Percentiles rank a stretch among this genome's conserved stretches.
phyloP scores from a whole-genome alignment of 208 protist genomes.

The Trypanosoma mega region DNA sequence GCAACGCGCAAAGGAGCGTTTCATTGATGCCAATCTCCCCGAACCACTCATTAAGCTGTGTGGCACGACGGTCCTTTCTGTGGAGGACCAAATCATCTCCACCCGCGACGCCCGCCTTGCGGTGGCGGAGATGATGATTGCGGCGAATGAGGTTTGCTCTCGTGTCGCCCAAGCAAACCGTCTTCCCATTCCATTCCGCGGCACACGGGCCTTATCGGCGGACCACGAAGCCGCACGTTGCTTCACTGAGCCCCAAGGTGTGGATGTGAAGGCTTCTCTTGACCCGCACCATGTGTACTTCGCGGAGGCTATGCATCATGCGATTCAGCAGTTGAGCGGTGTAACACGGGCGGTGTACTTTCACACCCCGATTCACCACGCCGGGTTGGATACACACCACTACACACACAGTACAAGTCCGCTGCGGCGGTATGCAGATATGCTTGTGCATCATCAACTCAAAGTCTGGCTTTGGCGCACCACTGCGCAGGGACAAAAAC shows the following conservation, averaged over 20 bases:
- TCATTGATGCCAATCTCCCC: slow-evolving; percentile 60
- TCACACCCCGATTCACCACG: slow-evolving; percentile 70
- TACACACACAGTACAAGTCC: slow-evolving; percentile 90
- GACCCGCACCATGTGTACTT: slow-evolving; percentile 57
- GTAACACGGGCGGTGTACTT: slow-evolving; percentile 87
- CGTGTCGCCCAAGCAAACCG: slow-evolving; percentile 76
- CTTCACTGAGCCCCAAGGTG: slow-evolving; percentile 63
- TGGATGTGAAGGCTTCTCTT: slow-evolving; percentile 45
- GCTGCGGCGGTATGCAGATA: slow-evolving; percentile 85
- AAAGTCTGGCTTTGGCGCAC: slow-evolving; percentile 71
- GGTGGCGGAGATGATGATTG: slow-evolving; percentile 91
- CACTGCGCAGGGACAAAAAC: slow-evolving; percentile 6
- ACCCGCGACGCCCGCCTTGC: slow-evolving; percentile 78
- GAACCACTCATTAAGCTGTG: slow-evolving; percentile 77
- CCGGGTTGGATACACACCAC: slow-evolving; percentile 69
- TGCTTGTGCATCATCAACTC: slow-evolving; percentile 91
- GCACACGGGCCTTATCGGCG: slow-evolving; percentile 69
- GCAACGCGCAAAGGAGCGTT: slow-evolving; percentile 26
- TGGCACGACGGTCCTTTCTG: slow-evolving; percentile 52
- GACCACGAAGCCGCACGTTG: slow-evolving; percentile 73
- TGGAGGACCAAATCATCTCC: slow-evolving; percentile 74
- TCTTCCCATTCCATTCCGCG: slow-evolving; percentile 76
- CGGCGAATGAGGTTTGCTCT: slow-evolving; percentile 90
- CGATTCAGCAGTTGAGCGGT: slow-evolving; percentile 55
- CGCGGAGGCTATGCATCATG: slow-evolving; percentile 72